These are phyloP conservation scores for Silene noctiflora DNA, from an alignment of 179 eudicot genomes.

Conservation along the genomic window DNA sequence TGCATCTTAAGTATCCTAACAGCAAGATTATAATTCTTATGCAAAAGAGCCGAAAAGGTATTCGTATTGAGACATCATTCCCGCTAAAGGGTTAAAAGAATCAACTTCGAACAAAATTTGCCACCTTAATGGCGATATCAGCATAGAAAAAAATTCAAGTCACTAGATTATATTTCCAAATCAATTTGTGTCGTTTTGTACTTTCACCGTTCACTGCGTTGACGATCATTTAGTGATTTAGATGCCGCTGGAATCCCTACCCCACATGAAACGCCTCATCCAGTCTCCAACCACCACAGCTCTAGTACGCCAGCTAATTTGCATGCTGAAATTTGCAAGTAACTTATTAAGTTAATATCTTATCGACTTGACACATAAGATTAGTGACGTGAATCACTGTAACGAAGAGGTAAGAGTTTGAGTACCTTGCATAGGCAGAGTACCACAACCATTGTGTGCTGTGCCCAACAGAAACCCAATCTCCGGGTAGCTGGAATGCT, in stretches of 20 bases:
- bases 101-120: constrained; percentile 22
- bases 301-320: constrained; percentile 97
- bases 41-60: constrained; percentile 4
- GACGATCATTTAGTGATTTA: constrained; percentile 6
- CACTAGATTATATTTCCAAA: background rate
- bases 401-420: background rate
- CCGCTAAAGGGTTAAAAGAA: constrained; percentile 7
- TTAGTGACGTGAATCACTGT: background rate
- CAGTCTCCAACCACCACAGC: constrained; percentile 82
- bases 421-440: constrained; percentile 88
- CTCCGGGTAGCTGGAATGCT: constrained; percentile 49
- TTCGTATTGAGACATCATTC: background rate
- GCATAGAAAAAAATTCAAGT: background rate
- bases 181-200: background rate
- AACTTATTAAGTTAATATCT: background rate
- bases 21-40: background rate
- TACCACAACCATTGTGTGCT: constrained; percentile 97
- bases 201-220: background rate
- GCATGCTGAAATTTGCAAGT: constrained; percentile 55
- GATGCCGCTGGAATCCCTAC: constrained; percentile 92
- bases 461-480: constrained; percentile 88
- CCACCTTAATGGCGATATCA: constrained; percentile 23
- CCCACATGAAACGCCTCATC: constrained; percentile 70
- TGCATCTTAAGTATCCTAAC: no score
- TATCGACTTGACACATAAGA: background rate